Base-by-base conservation (phyloP, 805 yeast species). In the Kluyveromyces siamensis region DNA sequence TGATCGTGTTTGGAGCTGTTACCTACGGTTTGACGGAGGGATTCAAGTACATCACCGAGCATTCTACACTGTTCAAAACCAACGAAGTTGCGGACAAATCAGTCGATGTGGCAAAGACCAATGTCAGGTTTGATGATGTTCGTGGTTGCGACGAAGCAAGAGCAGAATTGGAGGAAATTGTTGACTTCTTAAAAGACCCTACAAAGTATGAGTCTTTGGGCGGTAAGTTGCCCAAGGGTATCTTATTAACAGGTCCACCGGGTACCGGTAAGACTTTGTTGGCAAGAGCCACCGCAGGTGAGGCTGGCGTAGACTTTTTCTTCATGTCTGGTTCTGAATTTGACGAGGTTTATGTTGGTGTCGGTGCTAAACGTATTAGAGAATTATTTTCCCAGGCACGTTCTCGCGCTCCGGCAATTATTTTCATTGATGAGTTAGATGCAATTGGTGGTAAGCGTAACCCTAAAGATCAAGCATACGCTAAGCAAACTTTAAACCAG, bases 101-200 rank as follows among this genome's bases (percentile, higher is more conserved):
- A 3, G 84, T 87, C 40, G 96, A 89, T 58, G 89, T 87, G 46
- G 79, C 87, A 18, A 84, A 83, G 64, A 84, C 91, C 6, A 85
- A 85, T 39, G 97, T 90, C 38, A 83, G 81, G 63, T 93, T 93
- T 66, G 79, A 81, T 41, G 99, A 93, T 65, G 98, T 95, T 36
- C 84, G 90, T 61, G 99, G 99, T 49, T 95, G 91, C 52, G 99
- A 95, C 68, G 99, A 93, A 72, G 99, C 99, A 4, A 82, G 97
- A 61, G 87, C 95, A 8, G 99, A 93, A 70, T 76, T 93, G 54
- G 96, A 93, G 68, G 99, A 93, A 68, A 87, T 95, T 59, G 99
- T 93, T n/a, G 97, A 91, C 51, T 93, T 93, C 62, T 77, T 93
- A 61, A 89, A 89, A 63, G 98, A 93, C 66, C 99, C 99, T 18